Conservation (phyloP, 1,284 basidiomycete genomes). For the Ceratobasidium sp. region DNA sequence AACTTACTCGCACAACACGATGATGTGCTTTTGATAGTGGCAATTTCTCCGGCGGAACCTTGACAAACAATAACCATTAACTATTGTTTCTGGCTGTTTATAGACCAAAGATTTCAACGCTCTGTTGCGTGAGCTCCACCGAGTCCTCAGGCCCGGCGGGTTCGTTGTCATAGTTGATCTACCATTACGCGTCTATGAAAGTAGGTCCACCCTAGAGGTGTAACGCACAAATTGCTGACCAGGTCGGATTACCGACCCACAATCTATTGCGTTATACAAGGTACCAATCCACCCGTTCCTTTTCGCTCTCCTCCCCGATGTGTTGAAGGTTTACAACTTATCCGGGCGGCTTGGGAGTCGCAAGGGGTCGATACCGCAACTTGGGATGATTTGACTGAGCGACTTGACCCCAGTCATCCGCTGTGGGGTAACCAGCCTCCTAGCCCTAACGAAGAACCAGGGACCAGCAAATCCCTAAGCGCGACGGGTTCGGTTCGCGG, state of each 20-base stretch:
- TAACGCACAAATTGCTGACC: too few species aligned
- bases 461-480: neutral
- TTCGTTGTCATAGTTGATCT: constrained; percentile 18
- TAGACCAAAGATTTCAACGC: constrained; percentile 34
- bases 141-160: constrained; percentile 21
- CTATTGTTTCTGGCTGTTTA: neutral
- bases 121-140: constrained; percentile 24
- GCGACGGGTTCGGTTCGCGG: neutral
- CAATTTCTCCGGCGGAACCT: too few species aligned
- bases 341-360: neutral
- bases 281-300: neutral
- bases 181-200: constrained; percentile 18
- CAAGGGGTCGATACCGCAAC: constrained; percentile 16
- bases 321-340: neutral
- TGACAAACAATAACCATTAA: too few species aligned
- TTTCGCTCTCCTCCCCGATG: neutral
- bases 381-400: constrained; percentile 12
- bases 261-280: neutral
- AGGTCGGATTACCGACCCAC: too few species aligned
- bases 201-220: neutral
- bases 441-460: neutral
- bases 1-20: too few species aligned
- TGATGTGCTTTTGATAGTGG: neutral
- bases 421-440: constrained; percentile 13
- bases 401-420: constrained; percentile 19